Conservation (phyloP, 257 asterid genomes). For the Primulina eburnea region DNA sequence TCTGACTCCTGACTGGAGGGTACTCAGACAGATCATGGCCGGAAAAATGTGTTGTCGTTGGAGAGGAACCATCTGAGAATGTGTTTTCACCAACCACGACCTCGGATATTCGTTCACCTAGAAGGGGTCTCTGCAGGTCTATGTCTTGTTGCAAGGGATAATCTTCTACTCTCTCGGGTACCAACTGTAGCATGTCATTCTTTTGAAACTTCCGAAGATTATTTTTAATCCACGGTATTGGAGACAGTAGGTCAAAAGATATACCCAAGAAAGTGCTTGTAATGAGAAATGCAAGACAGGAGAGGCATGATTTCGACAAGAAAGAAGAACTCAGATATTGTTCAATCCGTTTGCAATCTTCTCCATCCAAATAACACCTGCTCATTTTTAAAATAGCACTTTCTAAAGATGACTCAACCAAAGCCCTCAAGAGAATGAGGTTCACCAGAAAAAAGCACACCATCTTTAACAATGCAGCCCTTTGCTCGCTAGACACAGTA, state of each 20-base stretch:
- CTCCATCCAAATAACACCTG: slow-evolving; percentile 93
- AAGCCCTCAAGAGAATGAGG: slow-evolving; percentile 85
- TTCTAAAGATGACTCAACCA: slow-evolving; percentile 88
- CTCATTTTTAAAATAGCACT: slow-evolving; percentile 82
- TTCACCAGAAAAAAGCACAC: slow-evolving; percentile 94
- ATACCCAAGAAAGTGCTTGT: slow-evolving; percentile 93
- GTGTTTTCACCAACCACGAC: slow-evolving; percentile 42
- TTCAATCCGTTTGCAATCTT: slow-evolving; percentile 91
- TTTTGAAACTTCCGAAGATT: slow-evolving; percentile 75
- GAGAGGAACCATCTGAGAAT: slow-evolving; percentile 42
- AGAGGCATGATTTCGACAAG: slow-evolving; percentile 84
- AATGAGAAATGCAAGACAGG: slow-evolving; percentile 88
- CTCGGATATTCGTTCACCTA: slow-evolving; percentile 53
- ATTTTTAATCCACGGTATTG: slow-evolving; percentile 97
- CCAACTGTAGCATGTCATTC: slow-evolving; percentile 95
- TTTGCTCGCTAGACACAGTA: slow-evolving; percentile 91
- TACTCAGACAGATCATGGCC: slow-evolving; percentile 81
- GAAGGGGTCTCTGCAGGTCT: slow-evolving; percentile 69
- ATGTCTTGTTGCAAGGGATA: slow-evolving; percentile 58
- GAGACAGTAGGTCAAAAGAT: slow-evolving; percentile 86
- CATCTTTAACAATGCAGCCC: slow-evolving; percentile 92
- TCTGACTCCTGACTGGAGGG: slow-evolving; percentile 86
- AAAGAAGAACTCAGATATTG: slow-evolving; percentile 77
- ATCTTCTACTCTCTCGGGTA: slow-evolving; percentile 81
- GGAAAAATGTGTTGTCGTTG: slow-evolving; percentile 43